Percentiles rank a stretch among this genome's conserved stretches.
Conservation (phyloP, 441 rosid genomes). For the Croton setiger region DNA sequence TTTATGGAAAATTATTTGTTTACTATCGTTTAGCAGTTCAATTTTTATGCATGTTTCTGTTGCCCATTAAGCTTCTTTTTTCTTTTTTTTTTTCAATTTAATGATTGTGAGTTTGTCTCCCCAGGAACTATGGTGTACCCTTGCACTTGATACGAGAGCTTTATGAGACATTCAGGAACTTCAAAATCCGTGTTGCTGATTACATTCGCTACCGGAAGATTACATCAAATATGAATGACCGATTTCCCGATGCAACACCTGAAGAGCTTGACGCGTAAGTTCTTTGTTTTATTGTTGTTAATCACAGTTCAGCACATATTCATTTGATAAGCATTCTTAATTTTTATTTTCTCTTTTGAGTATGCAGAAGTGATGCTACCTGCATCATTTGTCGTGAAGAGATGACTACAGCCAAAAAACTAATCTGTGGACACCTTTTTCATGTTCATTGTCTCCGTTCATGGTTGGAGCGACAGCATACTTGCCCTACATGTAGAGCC, state of each 20-base stretch:
- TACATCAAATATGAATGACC: conserved; percentile 95
- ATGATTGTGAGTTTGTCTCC: conserved; percentile 20
- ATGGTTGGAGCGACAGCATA: conserved; percentile 96
- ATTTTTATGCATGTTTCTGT: not conserved
- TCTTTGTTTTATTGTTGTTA: conserved; percentile 8
- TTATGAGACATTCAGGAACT: conserved; percentile 93
- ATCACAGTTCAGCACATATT: not conserved
- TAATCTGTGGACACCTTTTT: conserved; percentile 92
- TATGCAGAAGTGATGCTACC: conserved; percentile 88
- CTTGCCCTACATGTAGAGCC: conserved; percentile 97
- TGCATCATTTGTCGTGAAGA: conserved; percentile 98
- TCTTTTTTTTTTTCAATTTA: not conserved
- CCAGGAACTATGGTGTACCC: conserved; percentile 95
- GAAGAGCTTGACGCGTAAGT: conserved; percentile 90
- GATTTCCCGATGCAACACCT: conserved; percentile 92
- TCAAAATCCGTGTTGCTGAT: conserved; percentile 91
- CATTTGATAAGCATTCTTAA: conserved; percentile 17
- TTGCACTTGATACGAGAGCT: conserved; percentile 93
- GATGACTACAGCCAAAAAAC: conserved; percentile 91
- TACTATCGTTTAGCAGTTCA: not conserved
- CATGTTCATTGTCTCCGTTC: conserved; percentile 98
- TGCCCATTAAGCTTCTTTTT: not conserved
- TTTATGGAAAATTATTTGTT: not conserved
- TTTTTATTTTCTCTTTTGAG: conserved; percentile 22
- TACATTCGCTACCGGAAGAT: conserved; percentile 85